Percentiles rank a stretch among this genome's conserved stretches.
These are phyloP conservation scores for Eimeria falciformis DNA, from an alignment of 169 alveolate species.

Conservation along the genomic window DNA sequence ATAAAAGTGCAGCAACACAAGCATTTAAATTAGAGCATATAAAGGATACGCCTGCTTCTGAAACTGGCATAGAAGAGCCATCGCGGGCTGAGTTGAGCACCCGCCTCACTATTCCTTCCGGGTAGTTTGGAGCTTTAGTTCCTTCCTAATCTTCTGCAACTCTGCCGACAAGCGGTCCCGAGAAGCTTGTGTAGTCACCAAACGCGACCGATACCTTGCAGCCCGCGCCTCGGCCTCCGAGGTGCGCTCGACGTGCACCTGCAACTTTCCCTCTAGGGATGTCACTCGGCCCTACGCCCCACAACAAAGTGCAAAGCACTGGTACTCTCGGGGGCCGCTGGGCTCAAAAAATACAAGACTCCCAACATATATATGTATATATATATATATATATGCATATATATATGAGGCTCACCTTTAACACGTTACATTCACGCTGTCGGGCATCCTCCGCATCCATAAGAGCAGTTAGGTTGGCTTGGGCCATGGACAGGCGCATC, in stretches of 20 bases:
- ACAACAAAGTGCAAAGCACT: too few species aligned
- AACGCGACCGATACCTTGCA: constrained; percentile 7
- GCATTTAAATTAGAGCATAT: too few species aligned
- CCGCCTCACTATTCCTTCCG: constrained; percentile 24
- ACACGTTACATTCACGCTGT: neutral
- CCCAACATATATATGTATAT: too few species aligned
- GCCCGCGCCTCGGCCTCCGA: constrained; percentile 26
- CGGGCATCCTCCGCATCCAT: constrained; percentile 13
- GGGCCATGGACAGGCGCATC: constrained; percentile 45
- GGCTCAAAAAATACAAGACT: too few species aligned
- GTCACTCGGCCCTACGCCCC: constrained; percentile 24
- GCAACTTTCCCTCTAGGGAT: constrained; percentile 3
- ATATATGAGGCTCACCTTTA: constrained; percentile 18
- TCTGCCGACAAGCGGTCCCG: neutral
- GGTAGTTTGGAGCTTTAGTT: neutral
- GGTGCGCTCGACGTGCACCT: neutral
- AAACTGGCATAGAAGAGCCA: too few species aligned
- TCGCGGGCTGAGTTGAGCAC: too few species aligned
- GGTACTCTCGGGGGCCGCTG: too few species aligned
- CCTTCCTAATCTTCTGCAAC: neutral
- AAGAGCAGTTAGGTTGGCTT: neutral
- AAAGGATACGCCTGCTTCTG: too few species aligned
- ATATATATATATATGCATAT: too few species aligned
- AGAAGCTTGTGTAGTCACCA: neutral
- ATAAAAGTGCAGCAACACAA: too few species aligned